Evolutionary conservation across 805 yeast genomes (phyloP).

Genomic region (Suhomyces sp.): DNA sequence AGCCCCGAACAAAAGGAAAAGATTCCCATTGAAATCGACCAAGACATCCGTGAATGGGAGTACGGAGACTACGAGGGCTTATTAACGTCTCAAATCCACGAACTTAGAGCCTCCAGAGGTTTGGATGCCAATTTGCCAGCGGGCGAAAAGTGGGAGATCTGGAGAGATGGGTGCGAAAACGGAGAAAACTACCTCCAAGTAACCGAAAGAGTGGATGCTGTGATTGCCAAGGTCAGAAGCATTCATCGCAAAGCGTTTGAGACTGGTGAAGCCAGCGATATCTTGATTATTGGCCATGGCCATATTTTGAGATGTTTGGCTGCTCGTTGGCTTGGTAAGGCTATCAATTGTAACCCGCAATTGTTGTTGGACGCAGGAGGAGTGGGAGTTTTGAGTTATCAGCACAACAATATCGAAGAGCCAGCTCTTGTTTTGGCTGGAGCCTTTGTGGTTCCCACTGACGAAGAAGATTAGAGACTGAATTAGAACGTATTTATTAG

Average conservation of each 20-base stretch:
- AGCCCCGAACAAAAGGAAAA: conserved; percentile 39
- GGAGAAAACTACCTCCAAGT: conserved; percentile 75
- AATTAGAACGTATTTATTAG: not conserved
- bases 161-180: conserved; percentile 90
- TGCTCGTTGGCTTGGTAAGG: conserved; percentile 75
- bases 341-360: conserved; percentile 66
- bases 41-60: conserved; percentile 90
- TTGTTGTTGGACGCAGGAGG: conserved; percentile 93
- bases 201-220: conserved; percentile 65
- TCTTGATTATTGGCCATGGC: conserved; percentile 88
- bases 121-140: conserved; percentile 27
- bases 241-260: conserved; percentile 56
- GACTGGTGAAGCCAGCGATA: conserved; percentile 57
- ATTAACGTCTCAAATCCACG: conserved; percentile 62
- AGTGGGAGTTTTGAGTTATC: conserved; percentile 86
- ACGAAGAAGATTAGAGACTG: conserved; percentile 38
- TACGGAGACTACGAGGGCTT: conserved; percentile 95
- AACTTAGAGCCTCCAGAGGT: conserved; percentile 57
- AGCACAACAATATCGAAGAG: conserved; percentile 78
- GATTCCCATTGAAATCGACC: conserved; percentile 47
- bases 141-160: conserved; percentile 65
- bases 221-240: conserved; percentile 60
- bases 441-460: conserved; percentile 71
- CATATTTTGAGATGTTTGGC: conserved; percentile 89
- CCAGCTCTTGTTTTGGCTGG: conserved; percentile 87